These are phyloP conservation scores for Angomonas desouzai DNA, from an alignment of 208 protist species.

Conservation along the genomic window DNA sequence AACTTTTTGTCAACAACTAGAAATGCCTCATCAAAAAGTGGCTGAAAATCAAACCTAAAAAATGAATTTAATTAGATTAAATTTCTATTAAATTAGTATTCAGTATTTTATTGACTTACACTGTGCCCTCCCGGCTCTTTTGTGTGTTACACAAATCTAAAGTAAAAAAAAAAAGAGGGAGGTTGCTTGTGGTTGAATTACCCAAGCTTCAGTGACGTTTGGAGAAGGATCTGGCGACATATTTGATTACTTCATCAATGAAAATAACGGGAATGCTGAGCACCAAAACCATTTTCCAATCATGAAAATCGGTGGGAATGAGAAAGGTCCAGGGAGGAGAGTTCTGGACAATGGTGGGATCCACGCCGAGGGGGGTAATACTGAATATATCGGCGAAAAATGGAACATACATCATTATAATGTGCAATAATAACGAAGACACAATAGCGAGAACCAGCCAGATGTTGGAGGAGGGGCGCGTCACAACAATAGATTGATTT, in stretches of 20 bases:
- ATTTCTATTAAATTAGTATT: slow-evolving; percentile 7
- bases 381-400: slow-evolving; percentile 84
- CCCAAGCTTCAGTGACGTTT: slow-evolving; percentile 15
- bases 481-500: slow-evolving; percentile 80
- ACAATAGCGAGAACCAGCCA: slow-evolving; percentile 82
- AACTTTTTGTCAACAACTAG: slow-evolving; percentile 1
- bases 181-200: not conserved
- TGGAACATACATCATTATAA: slow-evolving; percentile 91
- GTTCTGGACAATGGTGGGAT: slow-evolving; percentile 30
- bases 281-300: slow-evolving; percentile 89
- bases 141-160: too few relatives aligned
- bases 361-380: slow-evolving; percentile 76
- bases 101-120: not conserved
- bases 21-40: too few relatives aligned
- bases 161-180: slow-evolving; percentile 11
- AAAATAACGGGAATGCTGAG: slow-evolving; percentile 92
- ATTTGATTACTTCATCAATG: slow-evolving; percentile 93
- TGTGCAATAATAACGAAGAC: slow-evolving; percentile 81
- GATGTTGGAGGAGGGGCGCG: slow-evolving; percentile 65
- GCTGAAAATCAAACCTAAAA: too few relatives aligned
- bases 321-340: slow-evolving; percentile 68
- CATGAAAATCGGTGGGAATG: slow-evolving; percentile 59
- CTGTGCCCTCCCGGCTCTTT: too few relatives aligned
- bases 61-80: slow-evolving; percentile 7
- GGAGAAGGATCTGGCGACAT: slow-evolving; percentile 35